Evolutionary conservation across 1,284 basidiomycete genomes (phyloP), one percentile per base, ranked within the genome.

Genomic region (Puccinia horiana): DNA sequence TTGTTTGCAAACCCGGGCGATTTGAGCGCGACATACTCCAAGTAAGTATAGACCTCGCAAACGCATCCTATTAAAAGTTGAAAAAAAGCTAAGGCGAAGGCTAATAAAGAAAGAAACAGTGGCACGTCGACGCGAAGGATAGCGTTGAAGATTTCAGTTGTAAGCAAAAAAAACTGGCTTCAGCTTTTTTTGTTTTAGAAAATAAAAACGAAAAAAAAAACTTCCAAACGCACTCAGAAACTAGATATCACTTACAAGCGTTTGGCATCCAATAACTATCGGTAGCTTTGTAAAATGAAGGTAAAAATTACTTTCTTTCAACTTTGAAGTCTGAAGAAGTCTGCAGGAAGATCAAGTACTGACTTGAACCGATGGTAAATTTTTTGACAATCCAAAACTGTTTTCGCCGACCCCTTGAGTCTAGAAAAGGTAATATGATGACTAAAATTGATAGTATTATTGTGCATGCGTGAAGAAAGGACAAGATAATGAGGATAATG

Each of bases 21-120:
- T 70, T 79, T 79, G 0, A 79, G 67, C 2, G 77, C 61, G 40
- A 61, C 35, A 47, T 79, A 79, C 40, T 47, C 47, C 61, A 79
- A 65, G 35, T 79, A 79, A 42, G 65, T 79, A 72, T 79, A 79
- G 35, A 79, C 52, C 72, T 79, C 77, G 58, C 77, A 79, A 79
- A 79, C 32, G 52, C 77, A 79, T 52, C 77, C 67, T 42, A 67
- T 79, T 54, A 79, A n/a, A 54, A 79, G 65, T 79, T 79, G 77
- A 44, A 65, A 79, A 42, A 79, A 44, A 6, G 77, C 77, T 32
- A 80, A 65, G 1, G 77, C 77, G 26, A 80, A n/a, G 54, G 77
- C 77, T 80, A 26, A 56, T 54, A 4, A 29, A 47, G 42, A 40
- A 11, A 26, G 5, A 37, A 76, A n/a, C n/a, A n/a, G n/a, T 61